Conservation (phyloP, 305 asterid genomes). For the Fraxinus sp. region DNA sequence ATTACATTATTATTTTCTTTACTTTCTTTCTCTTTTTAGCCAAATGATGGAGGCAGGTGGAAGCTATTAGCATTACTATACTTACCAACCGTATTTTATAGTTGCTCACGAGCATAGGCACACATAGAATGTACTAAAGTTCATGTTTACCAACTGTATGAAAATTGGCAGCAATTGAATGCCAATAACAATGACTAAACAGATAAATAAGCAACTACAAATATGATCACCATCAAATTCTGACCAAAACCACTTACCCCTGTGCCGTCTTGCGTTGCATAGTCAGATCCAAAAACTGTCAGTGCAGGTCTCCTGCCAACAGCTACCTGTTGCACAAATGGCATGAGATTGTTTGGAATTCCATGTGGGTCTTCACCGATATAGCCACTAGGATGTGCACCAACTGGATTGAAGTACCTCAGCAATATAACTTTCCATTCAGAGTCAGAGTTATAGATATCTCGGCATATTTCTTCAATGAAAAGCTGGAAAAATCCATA, state of each 20-base stretch:
- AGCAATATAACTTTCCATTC: slow-evolving; percentile 63
- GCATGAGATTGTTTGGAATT: slow-evolving; percentile 72
- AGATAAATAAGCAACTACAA: background rate
- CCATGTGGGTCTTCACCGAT: slow-evolving; percentile 76
- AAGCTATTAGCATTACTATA: background rate
- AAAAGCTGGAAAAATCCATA: slow-evolving; percentile 37
- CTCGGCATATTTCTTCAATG: slow-evolving; percentile 54
- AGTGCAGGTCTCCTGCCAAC: slow-evolving; percentile 60
- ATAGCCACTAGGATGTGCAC: slow-evolving; percentile 60
- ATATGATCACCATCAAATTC: background rate
- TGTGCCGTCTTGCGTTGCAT: slow-evolving; percentile 61
- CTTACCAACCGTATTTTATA: background rate
- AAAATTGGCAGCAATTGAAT: background rate
- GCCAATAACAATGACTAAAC: background rate
- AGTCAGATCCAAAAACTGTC: slow-evolving; percentile 62
- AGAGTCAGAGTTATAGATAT: slow-evolving; percentile 35
- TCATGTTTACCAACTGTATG: background rate
- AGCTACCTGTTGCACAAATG: slow-evolving; percentile 72
- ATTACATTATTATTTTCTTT: background rate
- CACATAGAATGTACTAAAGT: background rate
- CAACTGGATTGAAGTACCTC: slow-evolving; percentile 74
- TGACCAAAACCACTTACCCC: slow-evolving; percentile 45
- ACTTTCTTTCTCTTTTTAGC: background rate
- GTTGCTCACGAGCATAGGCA: background rate
- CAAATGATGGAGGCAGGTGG: background rate